Evolutionary conservation across 306 rosid genomes (phyloP).

Genomic region (Gleditsia sinensis): DNA sequence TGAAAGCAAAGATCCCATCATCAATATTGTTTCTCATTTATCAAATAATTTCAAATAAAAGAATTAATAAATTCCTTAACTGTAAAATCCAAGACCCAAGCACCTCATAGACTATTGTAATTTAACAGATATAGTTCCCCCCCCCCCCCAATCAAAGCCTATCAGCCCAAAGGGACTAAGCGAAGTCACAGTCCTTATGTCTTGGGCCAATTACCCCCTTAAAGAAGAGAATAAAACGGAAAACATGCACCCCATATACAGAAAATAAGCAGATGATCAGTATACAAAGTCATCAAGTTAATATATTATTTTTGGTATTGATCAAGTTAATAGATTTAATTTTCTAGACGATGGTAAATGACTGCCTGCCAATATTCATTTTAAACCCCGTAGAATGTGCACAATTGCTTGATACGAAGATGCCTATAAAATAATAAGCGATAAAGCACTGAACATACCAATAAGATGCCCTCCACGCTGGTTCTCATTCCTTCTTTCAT

Average conservation of each 20-base stretch:
- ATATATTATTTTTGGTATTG: no score
- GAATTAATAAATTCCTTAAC: background rate
- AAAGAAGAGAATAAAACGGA: background rate
- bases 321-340: background rate
- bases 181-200: background rate
- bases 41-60: background rate
- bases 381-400: background rate
- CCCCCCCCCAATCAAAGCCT: background rate
- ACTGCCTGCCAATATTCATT: background rate
- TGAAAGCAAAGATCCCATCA: background rate
- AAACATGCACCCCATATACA: background rate
- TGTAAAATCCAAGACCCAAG: background rate
- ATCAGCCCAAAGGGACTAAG: background rate
- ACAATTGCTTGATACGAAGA: background rate
- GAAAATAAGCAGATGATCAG: background rate
- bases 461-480: constrained; percentile 92
- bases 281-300: background rate
- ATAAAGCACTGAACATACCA: constrained; percentile 50
- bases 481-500: constrained; percentile 99
- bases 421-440: background rate
- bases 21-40: background rate
- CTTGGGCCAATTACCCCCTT: background rate
- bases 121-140: background rate
- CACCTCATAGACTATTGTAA: background rate
- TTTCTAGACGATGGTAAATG: background rate